These are phyloP conservation scores for Allium cepa DNA, from an alignment of 106 monocot species.

Conservation along the genomic window DNA sequence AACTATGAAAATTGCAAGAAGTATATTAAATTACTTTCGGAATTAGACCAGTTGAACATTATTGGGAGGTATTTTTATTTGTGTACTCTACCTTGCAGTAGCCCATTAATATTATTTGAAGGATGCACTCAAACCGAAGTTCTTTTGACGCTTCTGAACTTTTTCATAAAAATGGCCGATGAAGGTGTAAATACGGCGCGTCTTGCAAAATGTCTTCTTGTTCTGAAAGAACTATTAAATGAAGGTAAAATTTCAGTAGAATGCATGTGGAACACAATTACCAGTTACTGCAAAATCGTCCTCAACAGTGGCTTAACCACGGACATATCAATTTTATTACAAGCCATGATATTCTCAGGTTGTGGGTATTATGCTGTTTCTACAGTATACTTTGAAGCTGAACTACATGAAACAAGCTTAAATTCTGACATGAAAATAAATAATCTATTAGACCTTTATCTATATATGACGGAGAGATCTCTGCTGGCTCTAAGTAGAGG, in stretches of 20 bases:
- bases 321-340: constrained; percentile 34
- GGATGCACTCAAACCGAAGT: constrained; percentile 32
- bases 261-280: constrained; percentile 55
- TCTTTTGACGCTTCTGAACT: constrained; percentile 33
- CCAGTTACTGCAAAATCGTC: constrained; percentile 24
- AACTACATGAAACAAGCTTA: constrained; percentile 6
- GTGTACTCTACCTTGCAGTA: constrained; percentile 32
- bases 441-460: constrained; percentile 46
- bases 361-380: constrained; percentile 46
- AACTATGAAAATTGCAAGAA: constrained; percentile 58
- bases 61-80: constrained; percentile 42
- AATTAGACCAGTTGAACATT: constrained; percentile 32
- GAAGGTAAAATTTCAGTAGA: constrained; percentile 46
- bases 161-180: constrained; percentile 65
- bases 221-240: constrained; percentile 36
- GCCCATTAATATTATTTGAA: constrained; percentile 17
- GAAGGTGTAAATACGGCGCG: constrained; percentile 10
- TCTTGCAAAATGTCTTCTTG: constrained; percentile 34
- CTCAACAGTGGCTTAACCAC: constrained; percentile 11
- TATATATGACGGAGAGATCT: constrained; percentile 18
- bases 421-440: constrained; percentile 5
- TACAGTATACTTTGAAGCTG: constrained; percentile 29
- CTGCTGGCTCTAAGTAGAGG: constrained; percentile 24
- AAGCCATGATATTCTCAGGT: constrained; percentile 65
- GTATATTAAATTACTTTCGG: constrained; percentile 44